A percentile compares a stretch with the other conserved stretches of the same genome.
Conservation (phyloP, 2,329 filamentous ascomycete genomes). For the Exserohilum rostratum region DNA sequence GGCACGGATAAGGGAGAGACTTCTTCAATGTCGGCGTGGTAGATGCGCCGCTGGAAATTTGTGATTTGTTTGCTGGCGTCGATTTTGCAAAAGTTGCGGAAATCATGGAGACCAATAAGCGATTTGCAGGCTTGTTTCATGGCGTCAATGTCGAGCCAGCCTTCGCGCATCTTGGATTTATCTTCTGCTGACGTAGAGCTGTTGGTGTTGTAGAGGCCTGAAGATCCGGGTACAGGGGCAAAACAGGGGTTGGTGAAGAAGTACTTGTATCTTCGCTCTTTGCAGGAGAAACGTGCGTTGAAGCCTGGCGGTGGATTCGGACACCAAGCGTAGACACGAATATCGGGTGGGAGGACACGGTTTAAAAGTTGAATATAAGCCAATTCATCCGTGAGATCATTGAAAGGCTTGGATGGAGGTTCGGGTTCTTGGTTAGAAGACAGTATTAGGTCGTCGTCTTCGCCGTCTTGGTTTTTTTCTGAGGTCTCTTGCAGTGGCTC, state of each 20-base stretch:
- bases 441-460: background rate
- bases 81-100: constrained; percentile 95
- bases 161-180: constrained; percentile 48
- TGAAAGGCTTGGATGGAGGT: constrained; percentile 52
- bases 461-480: background rate
- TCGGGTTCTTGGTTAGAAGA: constrained; percentile 17
- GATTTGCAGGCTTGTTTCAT: constrained; percentile 83
- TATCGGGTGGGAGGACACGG: constrained; percentile 84
- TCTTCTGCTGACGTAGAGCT: background rate
- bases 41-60: constrained; percentile 81
- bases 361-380: constrained; percentile 85
- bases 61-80: constrained; percentile 88
- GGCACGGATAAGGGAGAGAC: constrained; percentile 36
- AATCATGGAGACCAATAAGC: constrained; percentile 87
- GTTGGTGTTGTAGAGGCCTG: constrained; percentile 54
- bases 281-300: constrained; percentile 89
- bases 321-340: constrained; percentile 92
- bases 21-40: constrained; percentile 74
- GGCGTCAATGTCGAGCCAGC: constrained; percentile 84
- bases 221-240: constrained; percentile 65
- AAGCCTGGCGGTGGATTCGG: constrained; percentile 79
- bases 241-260: constrained; percentile 97
- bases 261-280: constrained; percentile 90
- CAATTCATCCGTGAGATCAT: constrained; percentile 80
- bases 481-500: constrained; percentile 9